These are phyloP conservation scores for Pisolithus microcarpus DNA, from an alignment of 768 basidiomycete species.

Conservation along the genomic window DNA sequence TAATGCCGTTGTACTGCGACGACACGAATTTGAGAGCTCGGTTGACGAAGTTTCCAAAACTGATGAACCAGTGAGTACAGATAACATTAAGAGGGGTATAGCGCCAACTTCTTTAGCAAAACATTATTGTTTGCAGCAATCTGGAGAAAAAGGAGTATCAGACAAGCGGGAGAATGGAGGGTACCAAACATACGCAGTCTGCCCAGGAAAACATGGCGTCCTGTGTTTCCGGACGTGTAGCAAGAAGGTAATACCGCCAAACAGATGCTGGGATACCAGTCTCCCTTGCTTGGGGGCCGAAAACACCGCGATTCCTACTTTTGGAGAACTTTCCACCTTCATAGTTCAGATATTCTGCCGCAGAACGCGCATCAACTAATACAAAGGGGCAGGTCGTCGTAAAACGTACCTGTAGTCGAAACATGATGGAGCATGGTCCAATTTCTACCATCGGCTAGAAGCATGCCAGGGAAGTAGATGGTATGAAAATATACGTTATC, in stretches of 20 bases:
- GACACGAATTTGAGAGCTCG: constrained; percentile 87
- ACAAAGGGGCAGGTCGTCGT: neutral
- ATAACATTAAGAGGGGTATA: neutral
- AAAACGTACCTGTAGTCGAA: constrained; percentile 77
- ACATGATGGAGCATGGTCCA: constrained; percentile 96
- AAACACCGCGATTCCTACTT: constrained; percentile 92
- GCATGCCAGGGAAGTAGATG: constrained; percentile 86
- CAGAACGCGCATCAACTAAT: neutral
- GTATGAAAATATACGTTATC: constrained; percentile 99
- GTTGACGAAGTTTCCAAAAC: constrained; percentile 98
- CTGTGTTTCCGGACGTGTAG: constrained; percentile 85
- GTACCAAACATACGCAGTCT: constrained; percentile 61
- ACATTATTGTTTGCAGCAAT: constrained; percentile 91
- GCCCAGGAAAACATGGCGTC: constrained; percentile 98
- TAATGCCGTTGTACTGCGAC: constrained; percentile 69
- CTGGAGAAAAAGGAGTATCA: constrained; percentile 29
- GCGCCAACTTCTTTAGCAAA: constrained; percentile 79
- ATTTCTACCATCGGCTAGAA: constrained; percentile 79
- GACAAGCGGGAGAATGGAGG: neutral
- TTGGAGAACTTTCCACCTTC: constrained; percentile 99
- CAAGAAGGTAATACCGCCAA: constrained; percentile 94
- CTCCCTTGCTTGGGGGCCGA: constrained; percentile 89
- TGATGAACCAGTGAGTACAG: constrained; percentile 19
- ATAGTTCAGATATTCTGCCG: constrained; percentile 89
- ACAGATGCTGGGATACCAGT: constrained; percentile 91